Percentiles rank a stretch among this genome's conserved stretches.
phyloP scores from a whole-genome alignment of 2,329 filamentous ascomycete species.

The Nemania diffusa region DNA sequence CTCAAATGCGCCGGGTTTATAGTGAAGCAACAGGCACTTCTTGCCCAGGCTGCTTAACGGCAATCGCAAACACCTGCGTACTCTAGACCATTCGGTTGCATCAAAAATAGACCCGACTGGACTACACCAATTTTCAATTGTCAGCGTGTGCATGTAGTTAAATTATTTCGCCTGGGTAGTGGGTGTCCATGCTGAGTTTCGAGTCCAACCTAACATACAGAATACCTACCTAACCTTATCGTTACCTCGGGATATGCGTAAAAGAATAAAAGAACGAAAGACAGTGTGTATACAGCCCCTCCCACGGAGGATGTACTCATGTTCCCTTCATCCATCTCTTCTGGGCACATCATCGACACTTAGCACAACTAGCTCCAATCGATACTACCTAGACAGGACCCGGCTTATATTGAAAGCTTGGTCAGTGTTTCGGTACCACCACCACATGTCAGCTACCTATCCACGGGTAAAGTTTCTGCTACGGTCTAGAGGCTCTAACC shows the following conservation, averaged over 20 bases:
- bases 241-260: too few relatives aligned
- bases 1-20: conserved; percentile 15
- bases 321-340: background rate
- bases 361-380: background rate
- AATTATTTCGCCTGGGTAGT: background rate
- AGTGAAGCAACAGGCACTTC: conserved; percentile 14
- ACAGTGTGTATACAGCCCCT: background rate
- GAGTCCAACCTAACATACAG: background rate
- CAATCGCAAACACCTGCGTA: conserved; percentile 11
- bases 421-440: background rate
- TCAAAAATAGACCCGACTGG: conserved; percentile 25
- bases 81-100: conserved; percentile 1
- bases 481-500: background rate
- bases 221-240: background rate
- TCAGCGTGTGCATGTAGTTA: background rate
- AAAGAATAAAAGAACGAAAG: background rate
- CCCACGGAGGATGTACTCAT: background rate
- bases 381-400: background rate
- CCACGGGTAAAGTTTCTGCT: background rate
- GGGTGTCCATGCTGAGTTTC: background rate
- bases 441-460: background rate
- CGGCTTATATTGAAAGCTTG: background rate
- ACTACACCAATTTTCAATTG: background rate
- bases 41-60: conserved; percentile 5
- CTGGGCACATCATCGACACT: background rate